Base-by-base conservation (phyloP, 768 basidiomycete genomes). In the Pulveroboletus sp. region DNA sequence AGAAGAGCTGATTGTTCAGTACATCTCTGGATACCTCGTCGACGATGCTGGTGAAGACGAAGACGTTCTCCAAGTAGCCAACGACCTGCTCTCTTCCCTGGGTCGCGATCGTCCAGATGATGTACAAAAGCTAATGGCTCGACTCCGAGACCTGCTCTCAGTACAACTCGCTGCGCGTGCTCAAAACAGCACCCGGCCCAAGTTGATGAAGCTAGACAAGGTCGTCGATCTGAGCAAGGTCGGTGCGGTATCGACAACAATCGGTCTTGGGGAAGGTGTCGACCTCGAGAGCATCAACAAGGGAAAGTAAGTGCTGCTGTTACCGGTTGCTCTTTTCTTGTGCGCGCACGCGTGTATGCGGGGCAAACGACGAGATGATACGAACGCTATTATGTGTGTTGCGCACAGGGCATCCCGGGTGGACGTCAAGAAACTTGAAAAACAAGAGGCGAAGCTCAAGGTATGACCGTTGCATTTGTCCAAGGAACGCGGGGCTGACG, bases 361-460 rank as follows among this genome's bases (percentile, higher is more conserved):
- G 31, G 47, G 38, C 24, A 32, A 45, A n/a, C 19, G 33, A 13
- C 35, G 9, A 20, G 27, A 45, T 23, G 55, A 41, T 47, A 36
- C 35, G 12, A 52, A 43, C 21, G n/a, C 49, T 25, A 45, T 39
- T 8, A 44, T 3, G 20, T 38, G 39, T 43, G 46, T 51, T 52
- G 51, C 57, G 43, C 61, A 49, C 53, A 90, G 93, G 70, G 90
- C 88, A 29, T 91, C 90, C 32, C 84, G 87, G 24, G 93, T 97
- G 40, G 93, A 97, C 72, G 80, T 97, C 51, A 95, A 94, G 70
- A 94, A 94, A 61, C 81, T 97, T 9, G 93, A 95, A 71, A 95
- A 97, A 69, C 90, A 93, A 59, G 97, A 99, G 69, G 92, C 93
- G 1, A 99, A 99, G 67, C 82, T 98, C 58, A 86, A 85, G 75